Evolutionary conservation across 371 early-diverging fungal species (phyloP).

Genomic region (Zancudomyces culisetae): DNA sequence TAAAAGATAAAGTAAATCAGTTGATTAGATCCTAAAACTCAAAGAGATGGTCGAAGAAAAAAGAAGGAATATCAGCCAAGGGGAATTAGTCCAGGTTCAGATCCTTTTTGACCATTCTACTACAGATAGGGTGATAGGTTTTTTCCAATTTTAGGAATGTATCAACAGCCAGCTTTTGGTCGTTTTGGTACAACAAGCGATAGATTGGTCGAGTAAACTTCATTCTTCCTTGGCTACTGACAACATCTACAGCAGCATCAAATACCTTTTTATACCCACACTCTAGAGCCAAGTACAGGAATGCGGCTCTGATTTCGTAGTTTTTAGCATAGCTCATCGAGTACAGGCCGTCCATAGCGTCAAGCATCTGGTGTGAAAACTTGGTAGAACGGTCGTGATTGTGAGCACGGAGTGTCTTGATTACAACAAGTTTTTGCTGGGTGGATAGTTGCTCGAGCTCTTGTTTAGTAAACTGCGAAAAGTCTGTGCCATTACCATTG

Average conservation of each 20-base stretch:
- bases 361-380: constrained; percentile 31
- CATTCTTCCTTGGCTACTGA: constrained; percentile 83
- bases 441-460: constrained; percentile 47
- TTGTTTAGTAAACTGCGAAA: constrained; percentile 31
- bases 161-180: constrained; percentile 49
- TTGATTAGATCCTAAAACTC: neutral
- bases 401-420: constrained; percentile 57
- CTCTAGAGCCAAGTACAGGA: constrained; percentile 65
- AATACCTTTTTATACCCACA: constrained; percentile 57
- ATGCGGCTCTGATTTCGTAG: constrained; percentile 71
- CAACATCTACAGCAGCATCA: constrained; percentile 52
- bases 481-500: constrained; percentile 22
- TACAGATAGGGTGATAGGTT: constrained; percentile 92
- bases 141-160: constrained; percentile 55
- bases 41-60: neutral
- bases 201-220: constrained; percentile 79
- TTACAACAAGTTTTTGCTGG: constrained; percentile 63
- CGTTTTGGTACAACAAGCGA: constrained; percentile 28
- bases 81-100: too few relatives aligned
- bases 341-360: constrained; percentile 54
- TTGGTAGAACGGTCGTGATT: constrained; percentile 50
- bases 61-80: too few relatives aligned
- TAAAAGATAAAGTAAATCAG: too few relatives aligned
- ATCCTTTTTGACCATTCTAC: constrained; percentile 61
- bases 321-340: constrained; percentile 46